These are phyloP conservation scores for Solanum hybrid DNA, from an alignment of 305 asterid genomes.

Conservation along the genomic window DNA sequence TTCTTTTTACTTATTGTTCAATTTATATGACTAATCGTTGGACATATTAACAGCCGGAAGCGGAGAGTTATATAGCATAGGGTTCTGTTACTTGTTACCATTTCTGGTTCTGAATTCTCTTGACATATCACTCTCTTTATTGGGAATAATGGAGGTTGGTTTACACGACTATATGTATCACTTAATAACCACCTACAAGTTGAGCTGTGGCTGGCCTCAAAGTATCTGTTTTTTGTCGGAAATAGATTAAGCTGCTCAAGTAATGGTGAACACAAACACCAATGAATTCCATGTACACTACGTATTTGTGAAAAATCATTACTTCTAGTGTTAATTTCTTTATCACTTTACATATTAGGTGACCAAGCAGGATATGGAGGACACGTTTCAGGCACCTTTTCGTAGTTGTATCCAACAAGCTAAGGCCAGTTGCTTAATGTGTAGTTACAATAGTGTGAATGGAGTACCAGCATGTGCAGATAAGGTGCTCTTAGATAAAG, in stretches of 20 bases:
- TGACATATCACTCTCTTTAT: neutral
- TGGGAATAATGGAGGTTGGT: neutral
- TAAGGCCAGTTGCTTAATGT: constrained; percentile 90
- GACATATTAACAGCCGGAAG: neutral
- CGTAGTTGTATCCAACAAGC: constrained; percentile 69
- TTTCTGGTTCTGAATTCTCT: neutral
- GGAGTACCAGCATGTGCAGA: constrained; percentile 86
- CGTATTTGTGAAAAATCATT: neutral
- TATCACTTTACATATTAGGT: constrained; percentile 32
- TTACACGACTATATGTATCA: neutral
- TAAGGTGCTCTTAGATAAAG: constrained; percentile 60
- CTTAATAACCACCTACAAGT: neutral
- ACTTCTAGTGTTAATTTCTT: neutral
- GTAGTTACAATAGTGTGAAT: constrained; percentile 75
- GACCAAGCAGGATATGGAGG: constrained; percentile 77
- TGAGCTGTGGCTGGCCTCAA: neutral
- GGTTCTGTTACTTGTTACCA: neutral
- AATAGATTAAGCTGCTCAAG: neutral
- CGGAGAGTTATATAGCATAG: neutral
- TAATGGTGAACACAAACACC: neutral
- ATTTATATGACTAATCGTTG: neutral
- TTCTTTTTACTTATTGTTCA: neutral
- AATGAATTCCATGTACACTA: neutral
- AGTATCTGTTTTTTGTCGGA: neutral
- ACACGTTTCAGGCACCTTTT: constrained; percentile 83